Percentiles rank a stretch among this genome's conserved stretches.
phyloP scores from a whole-genome alignment of 345 rosid genomes.

The Euclidium syriacum region DNA sequence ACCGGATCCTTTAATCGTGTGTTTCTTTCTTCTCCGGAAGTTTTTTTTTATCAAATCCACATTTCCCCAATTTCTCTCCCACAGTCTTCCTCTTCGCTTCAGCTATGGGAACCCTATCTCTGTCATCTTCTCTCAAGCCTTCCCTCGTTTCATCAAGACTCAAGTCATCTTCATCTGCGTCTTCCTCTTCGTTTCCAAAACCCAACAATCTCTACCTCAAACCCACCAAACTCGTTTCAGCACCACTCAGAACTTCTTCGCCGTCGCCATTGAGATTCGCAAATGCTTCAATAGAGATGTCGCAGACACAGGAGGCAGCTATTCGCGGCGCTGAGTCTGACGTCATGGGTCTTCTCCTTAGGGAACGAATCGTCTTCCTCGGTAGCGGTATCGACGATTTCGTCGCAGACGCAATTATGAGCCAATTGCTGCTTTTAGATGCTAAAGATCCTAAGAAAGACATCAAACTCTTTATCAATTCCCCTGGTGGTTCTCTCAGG shows the following conservation, averaged over 20 bases:
- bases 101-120: slow-evolving; percentile 48
- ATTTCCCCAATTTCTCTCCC: slow-evolving; percentile 9
- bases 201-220: slow-evolving; percentile 28
- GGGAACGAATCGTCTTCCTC: slow-evolving; percentile 78
- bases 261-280: slow-evolving; percentile 27
- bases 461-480: slow-evolving; percentile 81
- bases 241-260: slow-evolving; percentile 31
- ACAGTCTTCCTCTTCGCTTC: slow-evolving; percentile 10
- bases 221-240: slow-evolving; percentile 24
- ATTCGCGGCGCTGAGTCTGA: slow-evolving; percentile 72
- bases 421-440: slow-evolving; percentile 81
- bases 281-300: slow-evolving; percentile 27
- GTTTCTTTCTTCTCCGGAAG: slow-evolving; percentile 11
- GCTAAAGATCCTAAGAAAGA: slow-evolving; percentile 89
- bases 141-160: slow-evolving; percentile 29
- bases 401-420: slow-evolving; percentile 79
- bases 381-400: slow-evolving; percentile 75
- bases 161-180: slow-evolving; percentile 23
- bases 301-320: slow-evolving; percentile 64
- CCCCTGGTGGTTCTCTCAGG: slow-evolving; percentile 95
- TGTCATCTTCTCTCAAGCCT: slow-evolving; percentile 38
- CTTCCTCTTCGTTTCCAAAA: slow-evolving; percentile 11
- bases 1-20: slow-evolving; percentile 8
- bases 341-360: slow-evolving; percentile 81
- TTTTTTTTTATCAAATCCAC: slow-evolving; percentile 9